phyloP scores from a whole-genome alignment of 2,329 filamentous ascomycete genomes.

The Juglanconis oblonga region DNA sequence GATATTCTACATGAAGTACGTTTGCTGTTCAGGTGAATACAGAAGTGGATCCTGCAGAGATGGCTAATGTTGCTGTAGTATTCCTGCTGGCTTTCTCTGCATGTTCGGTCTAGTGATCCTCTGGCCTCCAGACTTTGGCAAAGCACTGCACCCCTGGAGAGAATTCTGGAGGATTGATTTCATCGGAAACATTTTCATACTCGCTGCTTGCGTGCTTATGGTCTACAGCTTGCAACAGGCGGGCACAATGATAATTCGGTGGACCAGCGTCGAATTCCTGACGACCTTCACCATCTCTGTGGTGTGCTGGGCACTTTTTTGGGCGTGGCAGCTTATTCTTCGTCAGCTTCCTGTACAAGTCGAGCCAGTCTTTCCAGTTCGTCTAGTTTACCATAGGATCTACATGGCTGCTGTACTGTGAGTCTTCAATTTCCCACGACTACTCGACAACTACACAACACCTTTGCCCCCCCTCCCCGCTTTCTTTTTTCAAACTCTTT shows the following conservation, averaged over 20 bases:
- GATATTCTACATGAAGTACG: conserved; percentile 62
- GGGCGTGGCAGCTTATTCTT: conserved; percentile 49
- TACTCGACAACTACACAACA: neutral
- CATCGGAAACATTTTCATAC: conserved; percentile 47
- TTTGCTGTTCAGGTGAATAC: neutral
- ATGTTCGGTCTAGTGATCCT: conserved; percentile 41
- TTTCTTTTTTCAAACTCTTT: neutral
- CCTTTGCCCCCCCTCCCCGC: too few relatives aligned
- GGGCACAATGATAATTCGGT: conserved; percentile 48
- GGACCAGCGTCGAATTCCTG: conserved; percentile 51
- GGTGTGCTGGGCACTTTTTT: conserved; percentile 46
- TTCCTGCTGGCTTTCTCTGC: conserved; percentile 11
- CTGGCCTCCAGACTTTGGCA: conserved; percentile 39
- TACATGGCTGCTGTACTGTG: conserved; percentile 51
- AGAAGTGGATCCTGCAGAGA: neutral
- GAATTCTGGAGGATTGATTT: conserved; percentile 50
- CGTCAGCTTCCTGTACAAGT: conserved; percentile 36
- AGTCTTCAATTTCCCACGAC: conserved; percentile 20
- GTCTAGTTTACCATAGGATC: conserved; percentile 44
- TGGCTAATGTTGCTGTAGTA: conserved; percentile 17
- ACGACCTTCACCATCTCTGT: conserved; percentile 44
- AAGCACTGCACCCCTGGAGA: conserved; percentile 35
- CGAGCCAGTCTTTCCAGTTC: conserved; percentile 54
- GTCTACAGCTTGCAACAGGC: conserved; percentile 57
- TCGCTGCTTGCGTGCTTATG: conserved; percentile 50